These are phyloP conservation scores for Vicia faba DNA, from an alignment of 306 rosid genomes.

Conservation along the genomic window DNA sequence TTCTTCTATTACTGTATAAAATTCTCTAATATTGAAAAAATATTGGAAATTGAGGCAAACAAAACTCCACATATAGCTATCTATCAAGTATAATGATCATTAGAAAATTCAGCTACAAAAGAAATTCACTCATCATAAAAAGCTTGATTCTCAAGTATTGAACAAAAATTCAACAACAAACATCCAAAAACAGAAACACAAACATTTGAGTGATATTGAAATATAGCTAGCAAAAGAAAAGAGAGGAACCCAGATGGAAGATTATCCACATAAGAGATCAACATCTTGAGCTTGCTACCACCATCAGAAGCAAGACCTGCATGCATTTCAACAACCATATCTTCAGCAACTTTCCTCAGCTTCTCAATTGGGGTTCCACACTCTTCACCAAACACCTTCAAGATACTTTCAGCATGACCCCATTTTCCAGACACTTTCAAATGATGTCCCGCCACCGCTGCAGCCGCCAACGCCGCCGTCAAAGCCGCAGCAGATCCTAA, in stretches of 20 bases:
- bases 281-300: slow-evolving; percentile 94
- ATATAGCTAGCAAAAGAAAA: neutral
- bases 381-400: slow-evolving; percentile 70
- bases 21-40: too few species aligned
- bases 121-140: neutral
- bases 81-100: slow-evolving; percentile 4
- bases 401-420: slow-evolving; percentile 53
- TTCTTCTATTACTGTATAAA: too few species aligned
- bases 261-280: slow-evolving; percentile 86
- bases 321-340: slow-evolving; percentile 94
- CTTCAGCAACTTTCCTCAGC: slow-evolving; percentile 77
- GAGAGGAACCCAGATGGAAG: slow-evolving; percentile 82
- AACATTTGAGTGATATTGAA: neutral
- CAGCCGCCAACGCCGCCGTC: slow-evolving; percentile 71
- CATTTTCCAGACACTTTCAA: slow-evolving; percentile 58
- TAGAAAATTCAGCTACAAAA: slow-evolving; percentile 1
- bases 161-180: neutral
- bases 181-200: neutral
- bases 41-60: neutral
- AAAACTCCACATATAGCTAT: neutral
- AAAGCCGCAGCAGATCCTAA: slow-evolving; percentile 67
- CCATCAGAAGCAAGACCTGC: slow-evolving; percentile 97
- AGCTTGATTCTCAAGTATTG: neutral
- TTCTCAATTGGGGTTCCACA: slow-evolving; percentile 68
- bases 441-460: slow-evolving; percentile 59